These are phyloP conservation scores for Pseudopyricularia cyperi DNA, from an alignment of 2,329 filamentous ascomycete species.

Conservation along the genomic window DNA sequence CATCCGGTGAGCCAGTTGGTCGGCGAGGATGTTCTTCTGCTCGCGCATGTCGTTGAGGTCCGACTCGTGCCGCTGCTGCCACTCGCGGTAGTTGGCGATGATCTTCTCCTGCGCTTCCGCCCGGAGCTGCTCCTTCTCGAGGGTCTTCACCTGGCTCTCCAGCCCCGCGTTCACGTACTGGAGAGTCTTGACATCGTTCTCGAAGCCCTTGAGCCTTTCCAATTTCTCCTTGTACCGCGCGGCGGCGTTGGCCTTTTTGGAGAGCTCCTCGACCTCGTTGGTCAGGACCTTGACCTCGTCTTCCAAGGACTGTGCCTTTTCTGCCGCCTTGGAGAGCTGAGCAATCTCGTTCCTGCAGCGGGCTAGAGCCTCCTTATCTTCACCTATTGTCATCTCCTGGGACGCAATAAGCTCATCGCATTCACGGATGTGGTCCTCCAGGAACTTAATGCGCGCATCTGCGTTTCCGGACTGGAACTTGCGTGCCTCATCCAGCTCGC, in stretches of 20 bases:
- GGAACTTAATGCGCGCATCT: constrained; percentile 35
- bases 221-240: constrained; percentile 52
- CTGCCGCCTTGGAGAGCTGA: constrained; percentile 29
- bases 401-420: constrained; percentile 59
- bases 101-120: constrained; percentile 10
- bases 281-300: constrained; percentile 49
- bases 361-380: constrained; percentile 30
- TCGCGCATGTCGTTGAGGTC: constrained; percentile 28
- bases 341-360: constrained; percentile 34
- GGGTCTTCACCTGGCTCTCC: neutral
- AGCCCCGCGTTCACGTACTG: constrained; percentile 20
- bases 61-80: constrained; percentile 13
- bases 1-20: constrained; percentile 31
- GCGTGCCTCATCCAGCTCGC: constrained; percentile 39
- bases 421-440: constrained; percentile 47
- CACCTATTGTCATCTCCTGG: constrained; percentile 53
- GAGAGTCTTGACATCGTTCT: constrained; percentile 41
- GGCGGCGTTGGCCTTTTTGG: constrained; percentile 49
- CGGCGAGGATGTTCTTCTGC: constrained; percentile 13
- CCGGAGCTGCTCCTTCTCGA: constrained; percentile 37
- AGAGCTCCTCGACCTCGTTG: constrained; percentile 42
- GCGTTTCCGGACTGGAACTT: constrained; percentile 39
- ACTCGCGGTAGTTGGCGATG: constrained; percentile 13
- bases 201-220: constrained; percentile 39
- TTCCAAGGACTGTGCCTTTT: constrained; percentile 36